phyloP scores from a whole-genome alignment of 2,329 filamentous ascomycete genomes.

The Beauveria asiatica region DNA sequence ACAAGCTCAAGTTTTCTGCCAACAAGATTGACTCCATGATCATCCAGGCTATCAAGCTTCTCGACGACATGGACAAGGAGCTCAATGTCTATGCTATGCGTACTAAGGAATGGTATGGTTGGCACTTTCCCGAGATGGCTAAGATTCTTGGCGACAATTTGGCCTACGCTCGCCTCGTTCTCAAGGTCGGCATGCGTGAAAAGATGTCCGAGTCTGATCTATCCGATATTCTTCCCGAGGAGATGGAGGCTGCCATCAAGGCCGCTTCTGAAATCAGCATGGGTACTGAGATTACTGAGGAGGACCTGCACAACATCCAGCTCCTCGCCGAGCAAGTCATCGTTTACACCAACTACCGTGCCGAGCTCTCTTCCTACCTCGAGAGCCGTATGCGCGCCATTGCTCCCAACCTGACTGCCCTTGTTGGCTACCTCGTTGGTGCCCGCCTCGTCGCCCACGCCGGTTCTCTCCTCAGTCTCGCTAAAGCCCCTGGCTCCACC shows the following conservation, averaged over 20 bases:
- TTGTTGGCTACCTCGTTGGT: conserved; percentile 89
- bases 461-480: conserved; percentile 87
- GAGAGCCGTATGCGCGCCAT: conserved; percentile 93
- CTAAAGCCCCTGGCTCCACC: conserved; percentile 90
- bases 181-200: conserved; percentile 81
- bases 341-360: conserved; percentile 81
- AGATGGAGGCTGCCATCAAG: conserved; percentile 88
- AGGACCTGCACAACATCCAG: conserved; percentile 89
- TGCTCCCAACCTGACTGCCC: conserved; percentile 86
- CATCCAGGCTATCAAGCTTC: conserved; percentile 86
- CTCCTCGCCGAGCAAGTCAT: conserved; percentile 90
- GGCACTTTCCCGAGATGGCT: conserved; percentile 98
- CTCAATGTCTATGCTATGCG: conserved; percentile 98
- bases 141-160: conserved; percentile 97
- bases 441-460: conserved; percentile 91
- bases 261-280: conserved; percentile 93
- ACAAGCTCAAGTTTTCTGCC: conserved; percentile 97
- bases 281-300: conserved; percentile 91
- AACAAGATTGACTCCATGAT: conserved; percentile 99
- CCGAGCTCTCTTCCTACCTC: conserved; percentile 81
- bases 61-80: conserved; percentile 97
- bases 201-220: conserved; percentile 71
- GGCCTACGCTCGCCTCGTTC: conserved; percentile 81
- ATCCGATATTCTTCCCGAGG: conserved; percentile 85
- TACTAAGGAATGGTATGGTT: conserved; percentile 99